phyloP scores from a whole-genome alignment of 768 basidiomycete species.

The Pulveroboletus sp. region DNA sequence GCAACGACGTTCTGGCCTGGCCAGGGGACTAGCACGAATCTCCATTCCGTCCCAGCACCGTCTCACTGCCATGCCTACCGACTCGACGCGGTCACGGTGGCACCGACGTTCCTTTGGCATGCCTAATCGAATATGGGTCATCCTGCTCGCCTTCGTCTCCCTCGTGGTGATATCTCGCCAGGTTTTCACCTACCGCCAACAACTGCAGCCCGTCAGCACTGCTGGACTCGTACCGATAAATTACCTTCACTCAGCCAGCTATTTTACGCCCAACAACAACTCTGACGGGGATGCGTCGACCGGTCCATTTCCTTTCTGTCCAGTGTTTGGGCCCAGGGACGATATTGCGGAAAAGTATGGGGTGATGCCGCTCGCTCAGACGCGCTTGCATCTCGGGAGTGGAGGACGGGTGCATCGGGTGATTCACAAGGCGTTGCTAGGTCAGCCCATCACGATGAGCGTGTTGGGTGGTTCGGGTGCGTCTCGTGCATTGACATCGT shows the following conservation, averaged over 20 bases:
- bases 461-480: slow-evolving; percentile 85
- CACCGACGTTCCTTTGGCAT: slow-evolving; percentile 56
- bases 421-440: slow-evolving; percentile 76
- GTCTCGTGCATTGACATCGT: slow-evolving; percentile 17
- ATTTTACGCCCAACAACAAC: slow-evolving; percentile 19
- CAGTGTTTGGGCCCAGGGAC: slow-evolving; percentile 79
- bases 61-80: slow-evolving; percentile 41
- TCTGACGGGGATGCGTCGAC: slow-evolving; percentile 29
- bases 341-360: slow-evolving; percentile 77
- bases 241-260: slow-evolving; percentile 63
- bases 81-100: slow-evolving; percentile 48
- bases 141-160: slow-evolving; percentile 50
- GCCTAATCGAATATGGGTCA: slow-evolving; percentile 65
- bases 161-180: slow-evolving; percentile 55
- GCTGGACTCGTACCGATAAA: slow-evolving; percentile 65
- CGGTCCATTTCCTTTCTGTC: slow-evolving; percentile 90
- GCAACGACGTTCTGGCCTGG: slow-evolving; percentile 52
- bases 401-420: slow-evolving; percentile 79
- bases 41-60: slow-evolving; percentile 37
- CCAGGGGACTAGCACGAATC: slow-evolving; percentile 55
- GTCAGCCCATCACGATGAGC: slow-evolving; percentile 85
- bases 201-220: slow-evolving; percentile 27
- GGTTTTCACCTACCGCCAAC: slow-evolving; percentile 35
- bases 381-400: slow-evolving; percentile 71
- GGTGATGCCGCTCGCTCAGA: slow-evolving; percentile 64